These are phyloP conservation scores for Penicilliopsis zonata DNA, from an alignment of 495 filamentous ascomycete genomes.

Conservation along the genomic window DNA sequence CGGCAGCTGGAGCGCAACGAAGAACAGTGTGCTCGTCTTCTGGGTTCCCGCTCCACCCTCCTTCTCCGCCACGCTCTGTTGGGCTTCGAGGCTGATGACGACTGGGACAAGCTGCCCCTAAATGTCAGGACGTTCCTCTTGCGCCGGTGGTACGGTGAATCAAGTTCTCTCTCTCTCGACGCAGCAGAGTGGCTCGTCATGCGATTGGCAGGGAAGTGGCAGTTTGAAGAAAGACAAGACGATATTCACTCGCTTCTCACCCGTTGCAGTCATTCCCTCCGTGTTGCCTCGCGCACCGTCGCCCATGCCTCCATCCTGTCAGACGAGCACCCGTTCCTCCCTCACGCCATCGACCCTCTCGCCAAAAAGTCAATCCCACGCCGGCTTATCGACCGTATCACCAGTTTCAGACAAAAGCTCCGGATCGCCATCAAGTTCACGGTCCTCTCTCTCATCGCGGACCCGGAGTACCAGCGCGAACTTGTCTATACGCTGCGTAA, in stretches of 20 bases:
- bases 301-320: constrained; percentile 25
- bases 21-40: no score
- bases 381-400: constrained; percentile 20
- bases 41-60: constrained; percentile 19
- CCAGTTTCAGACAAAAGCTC: constrained; percentile 12
- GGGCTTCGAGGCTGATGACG: constrained; percentile 28
- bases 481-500: constrained; percentile 31
- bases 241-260: no score
- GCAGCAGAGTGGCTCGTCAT: constrained; percentile 21
- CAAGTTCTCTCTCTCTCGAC: constrained; percentile 13
- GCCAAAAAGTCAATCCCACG: no score
- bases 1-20: constrained; percentile 24
- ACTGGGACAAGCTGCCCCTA: constrained; percentile 30
- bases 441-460: constrained; percentile 40
- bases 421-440: constrained; percentile 38
- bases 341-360: constrained; percentile 15
- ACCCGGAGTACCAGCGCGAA: constrained; percentile 48
- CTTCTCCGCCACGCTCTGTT: constrained; percentile 29
- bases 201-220: no score
- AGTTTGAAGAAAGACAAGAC: no score
- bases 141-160: constrained; percentile 25
- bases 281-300: constrained; percentile 24
- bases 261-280: constrained; percentile 11
- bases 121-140: constrained; percentile 22
- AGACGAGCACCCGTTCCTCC: constrained; percentile 17